phyloP scores from a whole-genome alignment of 192 early-diverging fungal genomes.

The Glomus cerebriforme region DNA sequence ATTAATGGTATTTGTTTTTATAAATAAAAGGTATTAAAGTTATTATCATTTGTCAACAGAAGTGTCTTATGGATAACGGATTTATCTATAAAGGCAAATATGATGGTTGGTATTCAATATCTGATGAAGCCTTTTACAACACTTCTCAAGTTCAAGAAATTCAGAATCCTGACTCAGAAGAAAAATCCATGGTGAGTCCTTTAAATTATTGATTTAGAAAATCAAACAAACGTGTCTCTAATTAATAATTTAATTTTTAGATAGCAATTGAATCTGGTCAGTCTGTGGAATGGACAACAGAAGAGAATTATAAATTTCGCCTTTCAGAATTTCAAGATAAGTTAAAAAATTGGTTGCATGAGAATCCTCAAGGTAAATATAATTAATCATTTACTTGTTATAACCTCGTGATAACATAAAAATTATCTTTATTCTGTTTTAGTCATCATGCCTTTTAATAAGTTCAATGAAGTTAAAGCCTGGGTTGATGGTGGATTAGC shows the following conservation, averaged over 20 bases:
- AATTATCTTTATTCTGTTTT: background rate
- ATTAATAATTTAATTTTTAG: conserved; percentile 33
- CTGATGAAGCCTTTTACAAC: conserved; percentile 93
- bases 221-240: background rate
- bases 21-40: background rate
- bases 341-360: conserved; percentile 71
- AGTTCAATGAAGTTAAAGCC: conserved; percentile 64
- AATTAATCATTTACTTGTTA: background rate
- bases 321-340: conserved; percentile 63
- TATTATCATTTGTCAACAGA: conserved; percentile 37
- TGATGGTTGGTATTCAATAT: conserved; percentile 94
- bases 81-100: conserved; percentile 91
- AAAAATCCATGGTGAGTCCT: conserved; percentile 44
- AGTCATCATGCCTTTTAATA: conserved; percentile 68
- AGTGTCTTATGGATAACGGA: conserved; percentile 62
- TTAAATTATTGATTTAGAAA: background rate
- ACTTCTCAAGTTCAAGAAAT: conserved; percentile 70
- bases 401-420: background rate
- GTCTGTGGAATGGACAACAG: conserved; percentile 83
- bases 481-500: conserved; percentile 60
- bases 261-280: conserved; percentile 82
- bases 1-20: background rate
- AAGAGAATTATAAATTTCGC: conserved; percentile 94
- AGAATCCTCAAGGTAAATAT: conserved; percentile 57
- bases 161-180: conserved; percentile 51